A percentile compares a stretch with the other conserved stretches of the same genome.
Evolutionary conservation across 2,329 filamentous ascomycete species (phyloP).

Genomic region (Aaosphaeria arxii): DNA sequence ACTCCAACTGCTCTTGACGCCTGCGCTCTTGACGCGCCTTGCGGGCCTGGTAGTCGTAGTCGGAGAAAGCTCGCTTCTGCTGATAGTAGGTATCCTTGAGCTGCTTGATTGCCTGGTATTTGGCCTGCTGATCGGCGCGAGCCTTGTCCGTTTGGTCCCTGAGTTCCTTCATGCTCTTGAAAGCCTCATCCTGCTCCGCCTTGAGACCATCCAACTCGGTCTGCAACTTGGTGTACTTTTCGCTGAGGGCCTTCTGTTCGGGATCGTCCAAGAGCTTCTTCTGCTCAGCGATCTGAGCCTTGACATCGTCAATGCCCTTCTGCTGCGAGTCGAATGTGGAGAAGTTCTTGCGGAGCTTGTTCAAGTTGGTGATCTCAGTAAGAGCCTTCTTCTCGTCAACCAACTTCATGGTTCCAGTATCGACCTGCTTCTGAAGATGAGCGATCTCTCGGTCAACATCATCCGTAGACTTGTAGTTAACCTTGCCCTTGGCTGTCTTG

Average conservation of each 20-base stretch:
- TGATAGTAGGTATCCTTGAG: conserved; percentile 87
- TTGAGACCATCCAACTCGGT: conserved; percentile 87
- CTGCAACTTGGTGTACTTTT: conserved; percentile 81
- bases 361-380: conserved; percentile 74
- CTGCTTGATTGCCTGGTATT: conserved; percentile 76
- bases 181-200: conserved; percentile 85
- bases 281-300: conserved; percentile 82
- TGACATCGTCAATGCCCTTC: conserved; percentile 84
- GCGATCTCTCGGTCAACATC: conserved; percentile 84
- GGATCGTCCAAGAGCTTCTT: conserved; percentile 89
- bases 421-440: conserved; percentile 78
- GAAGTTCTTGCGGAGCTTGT: conserved; percentile 91
- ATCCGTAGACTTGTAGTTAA: conserved; percentile 81
- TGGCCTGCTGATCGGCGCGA: conserved; percentile 81
- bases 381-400: conserved; percentile 97
- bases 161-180: conserved; percentile 80
- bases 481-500: conserved; percentile 77
- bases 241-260: conserved; percentile 81
- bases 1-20: conserved; percentile 74
- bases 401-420: conserved; percentile 86
- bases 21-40: conserved; percentile 73
- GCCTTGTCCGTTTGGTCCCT: conserved; percentile 83
- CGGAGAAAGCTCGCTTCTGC: conserved; percentile 75
- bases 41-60: conserved; percentile 80
- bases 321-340: conserved; percentile 78